Conservation (phyloP, 2,329 filamentous ascomycete genomes). For the Eutypa lata region DNA sequence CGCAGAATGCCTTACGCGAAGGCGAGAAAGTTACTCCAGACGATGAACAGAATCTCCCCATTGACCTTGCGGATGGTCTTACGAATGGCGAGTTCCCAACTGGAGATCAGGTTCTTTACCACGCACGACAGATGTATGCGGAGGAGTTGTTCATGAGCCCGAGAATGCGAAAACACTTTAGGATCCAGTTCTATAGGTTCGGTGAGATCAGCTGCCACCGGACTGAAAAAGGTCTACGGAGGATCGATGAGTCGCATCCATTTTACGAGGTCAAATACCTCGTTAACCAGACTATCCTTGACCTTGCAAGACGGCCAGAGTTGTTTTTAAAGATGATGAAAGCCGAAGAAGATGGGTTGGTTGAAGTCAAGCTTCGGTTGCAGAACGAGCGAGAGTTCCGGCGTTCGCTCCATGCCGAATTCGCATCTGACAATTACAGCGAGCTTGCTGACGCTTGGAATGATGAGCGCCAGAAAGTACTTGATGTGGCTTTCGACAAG, state of each 20-base stretch:
- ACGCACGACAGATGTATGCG: conserved; percentile 82
- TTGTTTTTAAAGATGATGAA: conserved; percentile 96
- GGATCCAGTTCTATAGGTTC: conserved; percentile 77
- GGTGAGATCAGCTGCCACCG: conserved; percentile 83
- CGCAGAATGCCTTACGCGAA: conserved; percentile 77
- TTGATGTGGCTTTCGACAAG: conserved; percentile 78
- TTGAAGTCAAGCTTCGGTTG: conserved; percentile 80
- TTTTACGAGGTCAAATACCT: conserved; percentile 99
- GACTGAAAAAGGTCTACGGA: conserved; percentile 89
- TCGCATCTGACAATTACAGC: conserved; percentile 93
- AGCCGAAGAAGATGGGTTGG: conserved; percentile 87
- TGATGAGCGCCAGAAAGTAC: conserved; percentile 75
- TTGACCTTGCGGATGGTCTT: conserved; percentile 81
- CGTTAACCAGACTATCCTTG: conserved; percentile 78
- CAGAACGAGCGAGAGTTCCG: conserved; percentile 74
- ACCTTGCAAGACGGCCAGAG: conserved; percentile 80
- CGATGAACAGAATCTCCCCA: conserved; percentile 74
- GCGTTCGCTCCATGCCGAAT: conserved; percentile 73
- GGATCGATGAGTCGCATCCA: conserved; percentile 91
- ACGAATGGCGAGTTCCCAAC: conserved; percentile 72
- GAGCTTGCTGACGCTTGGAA: conserved; percentile 96
- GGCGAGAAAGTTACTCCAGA: conserved; percentile 81
- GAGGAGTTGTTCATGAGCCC: conserved; percentile 89
- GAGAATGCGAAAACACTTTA: conserved; percentile 82
- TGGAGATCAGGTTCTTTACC: conserved; percentile 69